These are phyloP conservation scores for Rhynchospora pubera DNA, from an alignment of 176 grass and related monocot species.

Conservation along the genomic window DNA sequence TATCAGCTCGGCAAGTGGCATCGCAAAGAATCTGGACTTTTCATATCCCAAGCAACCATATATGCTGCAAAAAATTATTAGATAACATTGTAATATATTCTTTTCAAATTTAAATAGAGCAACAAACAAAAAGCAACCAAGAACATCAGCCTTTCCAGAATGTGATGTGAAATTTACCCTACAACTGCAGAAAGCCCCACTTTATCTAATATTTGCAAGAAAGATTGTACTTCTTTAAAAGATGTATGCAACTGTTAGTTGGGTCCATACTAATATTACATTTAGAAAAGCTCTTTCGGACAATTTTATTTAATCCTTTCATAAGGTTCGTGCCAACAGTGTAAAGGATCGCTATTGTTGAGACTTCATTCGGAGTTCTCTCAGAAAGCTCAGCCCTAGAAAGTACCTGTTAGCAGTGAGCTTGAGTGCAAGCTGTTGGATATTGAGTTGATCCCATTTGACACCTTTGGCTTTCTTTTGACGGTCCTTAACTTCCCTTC, in stretches of 20 bases:
- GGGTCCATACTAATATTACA: constrained; percentile 7
- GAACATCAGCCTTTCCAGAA: not conserved
- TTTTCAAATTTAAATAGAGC: constrained; percentile 15
- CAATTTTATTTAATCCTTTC: not conserved
- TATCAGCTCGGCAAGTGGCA: constrained; percentile 92
- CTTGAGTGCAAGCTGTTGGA: constrained; percentile 95
- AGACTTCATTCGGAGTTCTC: not conserved
- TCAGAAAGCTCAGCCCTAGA: not conserved
- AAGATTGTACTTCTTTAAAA: not conserved
- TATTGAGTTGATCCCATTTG: constrained; percentile 87
- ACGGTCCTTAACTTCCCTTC: constrained; percentile 89
- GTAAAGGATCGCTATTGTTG: not conserved
- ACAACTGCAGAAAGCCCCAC: not conserved
- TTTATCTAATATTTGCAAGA: too few species aligned
- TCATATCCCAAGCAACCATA: constrained; percentile 98
- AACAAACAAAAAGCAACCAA: not conserved
- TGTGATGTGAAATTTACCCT: not conserved
- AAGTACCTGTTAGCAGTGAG: constrained; percentile 87
- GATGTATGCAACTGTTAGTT: not conserved
- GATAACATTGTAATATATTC: constrained; percentile 25
- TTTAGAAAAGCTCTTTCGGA: not conserved
- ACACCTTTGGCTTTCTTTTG: constrained; percentile 84
- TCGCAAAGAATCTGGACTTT: constrained; percentile 93
- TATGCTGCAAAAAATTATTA: constrained; percentile 53
- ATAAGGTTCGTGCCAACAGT: not conserved